Base-by-base conservation (phyloP, 2,329 filamentous ascomycete genomes). In the Akanthomyces lecanii region DNA sequence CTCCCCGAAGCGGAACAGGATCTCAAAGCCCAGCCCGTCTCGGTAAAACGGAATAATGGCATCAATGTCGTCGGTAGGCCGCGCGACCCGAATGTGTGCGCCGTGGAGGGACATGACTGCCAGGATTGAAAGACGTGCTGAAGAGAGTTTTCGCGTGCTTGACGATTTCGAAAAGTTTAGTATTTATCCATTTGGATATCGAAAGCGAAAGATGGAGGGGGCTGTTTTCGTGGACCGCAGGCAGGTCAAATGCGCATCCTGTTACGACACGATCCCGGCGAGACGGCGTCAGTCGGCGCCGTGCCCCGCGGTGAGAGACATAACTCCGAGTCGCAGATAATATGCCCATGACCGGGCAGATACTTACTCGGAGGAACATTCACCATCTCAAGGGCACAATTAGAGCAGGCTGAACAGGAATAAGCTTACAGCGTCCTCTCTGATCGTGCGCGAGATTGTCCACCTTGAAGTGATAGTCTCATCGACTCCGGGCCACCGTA, bases 11-110 rank as follows among this genome's bases (percentile, higher is more conserved):
- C 70, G 70, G 38, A 69, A 66, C 33, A 77, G 67, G 11, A 75
- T 56, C 6, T 71, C 66, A 62, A 79, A 75, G 28, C 76, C 76
- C 1, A 80, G 74, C 4, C 76, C 78, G 33, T 73, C 69, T 56
- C 71, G 69, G 69, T 79, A 80, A 66, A 81, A 80, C 1, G 72
- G 72, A 30, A 78, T 66, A n/a, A 79, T 68, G 0, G 70, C 68
- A 14, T 72, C 56, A 58, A 79, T 71, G 67, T 75, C 66, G 61
- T 75, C 72, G 1, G 76, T 77, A 2, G 78, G 77, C 14, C 77
- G 74, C 5, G 78, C 77, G 60, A 80, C 72, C 62, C 78, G 76
- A 47, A 79, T 68, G 62, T 72, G 71, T 11, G 74, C 72, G 28
- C 56, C 60, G 44, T 51, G 33, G 16, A 36, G 47, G 25, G 57